Conservation (phyloP, 2,329 filamentous ascomycete genomes). For the Aspergillus costaricaensis region DNA sequence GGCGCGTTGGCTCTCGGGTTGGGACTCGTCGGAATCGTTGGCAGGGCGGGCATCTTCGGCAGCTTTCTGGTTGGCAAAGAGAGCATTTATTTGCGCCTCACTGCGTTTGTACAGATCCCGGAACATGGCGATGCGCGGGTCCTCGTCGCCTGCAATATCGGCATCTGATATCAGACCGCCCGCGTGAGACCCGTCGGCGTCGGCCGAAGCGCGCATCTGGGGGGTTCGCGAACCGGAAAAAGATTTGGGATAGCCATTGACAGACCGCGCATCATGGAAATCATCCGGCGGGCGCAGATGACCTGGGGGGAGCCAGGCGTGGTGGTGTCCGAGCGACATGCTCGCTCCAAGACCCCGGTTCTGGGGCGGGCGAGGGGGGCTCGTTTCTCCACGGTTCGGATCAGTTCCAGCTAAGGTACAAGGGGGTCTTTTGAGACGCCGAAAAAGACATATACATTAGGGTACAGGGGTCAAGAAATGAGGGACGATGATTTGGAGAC, state of each 20-base stretch:
- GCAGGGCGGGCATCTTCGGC: conserved; percentile 39
- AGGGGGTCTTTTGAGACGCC: conserved; percentile 24
- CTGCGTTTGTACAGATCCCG: conserved; percentile 74
- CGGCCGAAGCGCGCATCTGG: conserved; percentile 46
- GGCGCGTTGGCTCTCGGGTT: conserved; percentile 45
- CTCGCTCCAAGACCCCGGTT: conserved; percentile 50
- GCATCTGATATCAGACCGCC: conserved; percentile 52
- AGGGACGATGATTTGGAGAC: conserved; percentile 32
- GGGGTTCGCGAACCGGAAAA: conserved; percentile 49
- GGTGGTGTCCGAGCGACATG: conserved; percentile 69
- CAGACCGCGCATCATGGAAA: conserved; percentile 44
- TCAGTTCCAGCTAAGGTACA: conserved; percentile 35
- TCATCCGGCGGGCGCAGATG: conserved; percentile 65
- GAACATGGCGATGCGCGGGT: conserved; percentile 69
- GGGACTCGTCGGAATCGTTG: conserved; percentile 50
- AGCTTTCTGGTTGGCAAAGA: conserved; percentile 62
- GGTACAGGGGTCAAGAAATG: conserved; percentile 20
- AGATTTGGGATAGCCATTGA: conserved; percentile 47
- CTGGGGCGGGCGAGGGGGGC: conserved; percentile 47
- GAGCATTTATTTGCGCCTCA: conserved; percentile 72
- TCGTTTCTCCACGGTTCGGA: conserved; percentile 47
- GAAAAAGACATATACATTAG: conserved; percentile 39
- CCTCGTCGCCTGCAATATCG: conserved; percentile 67
- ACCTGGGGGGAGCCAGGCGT: conserved; percentile 66
- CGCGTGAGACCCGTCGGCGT: conserved; percentile 50